Percentiles rank a stretch among this genome's conserved stretches.
phyloP scores from a whole-genome alignment of 1,139 yeast species.

The Zygoascus sp. region DNA sequence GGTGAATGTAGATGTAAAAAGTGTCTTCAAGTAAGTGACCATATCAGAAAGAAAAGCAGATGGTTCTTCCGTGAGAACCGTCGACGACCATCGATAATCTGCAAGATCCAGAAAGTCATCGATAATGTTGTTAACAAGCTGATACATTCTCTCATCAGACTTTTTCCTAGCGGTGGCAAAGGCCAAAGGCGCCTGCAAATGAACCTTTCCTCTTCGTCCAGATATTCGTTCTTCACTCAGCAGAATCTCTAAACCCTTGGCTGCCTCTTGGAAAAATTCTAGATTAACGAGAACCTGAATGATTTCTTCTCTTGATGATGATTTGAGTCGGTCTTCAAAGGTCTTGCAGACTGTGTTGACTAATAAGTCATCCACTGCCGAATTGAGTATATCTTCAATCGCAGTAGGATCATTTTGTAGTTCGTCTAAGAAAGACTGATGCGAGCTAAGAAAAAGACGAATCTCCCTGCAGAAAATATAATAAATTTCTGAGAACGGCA shows the following conservation, averaged over 20 bases:
- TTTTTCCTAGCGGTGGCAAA: constrained; percentile 61
- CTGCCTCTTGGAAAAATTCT: constrained; percentile 69
- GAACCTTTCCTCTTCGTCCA: constrained; percentile 32
- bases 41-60: constrained; percentile 75
- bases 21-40: constrained; percentile 80
- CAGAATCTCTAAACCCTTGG: constrained; percentile 42
- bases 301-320: constrained; percentile 77
- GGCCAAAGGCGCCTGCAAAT: constrained; percentile 48
- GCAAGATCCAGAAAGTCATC: constrained; percentile 78
- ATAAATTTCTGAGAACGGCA: constrained; percentile 87
- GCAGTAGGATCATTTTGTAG: constrained; percentile 51
- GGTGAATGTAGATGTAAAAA: constrained; percentile 82
- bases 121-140: constrained; percentile 62
- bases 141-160: constrained; percentile 79
- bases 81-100: constrained; percentile 75
- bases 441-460: constrained; percentile 58
- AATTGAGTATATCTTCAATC: constrained; percentile 39
- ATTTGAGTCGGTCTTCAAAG: constrained; percentile 58
- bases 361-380: constrained; percentile 65
- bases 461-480: constrained; percentile 79
- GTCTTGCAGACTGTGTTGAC: constrained; percentile 67
- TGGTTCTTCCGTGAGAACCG: constrained; percentile 52
- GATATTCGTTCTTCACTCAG: constrained; percentile 36
- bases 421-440: constrained; percentile 59
- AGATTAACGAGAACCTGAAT: constrained; percentile 85